phyloP scores from a whole-genome alignment of 805 yeast species.

The Kluyveromyces nonfermentans region DNA sequence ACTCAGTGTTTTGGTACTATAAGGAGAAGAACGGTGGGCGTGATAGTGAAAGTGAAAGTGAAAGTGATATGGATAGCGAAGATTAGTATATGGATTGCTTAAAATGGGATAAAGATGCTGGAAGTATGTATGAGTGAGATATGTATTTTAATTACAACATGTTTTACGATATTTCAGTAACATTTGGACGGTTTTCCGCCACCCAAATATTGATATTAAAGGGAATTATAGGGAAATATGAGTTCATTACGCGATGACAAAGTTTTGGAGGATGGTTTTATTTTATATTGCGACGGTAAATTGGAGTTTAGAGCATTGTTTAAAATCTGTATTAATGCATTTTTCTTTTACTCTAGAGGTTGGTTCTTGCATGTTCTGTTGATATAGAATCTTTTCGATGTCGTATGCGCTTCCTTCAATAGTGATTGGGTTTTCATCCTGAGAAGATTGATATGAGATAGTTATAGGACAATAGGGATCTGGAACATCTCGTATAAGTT shows the following conservation, averaged over 20 bases:
- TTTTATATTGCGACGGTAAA: background rate
- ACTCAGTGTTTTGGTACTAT: conserved; percentile 1
- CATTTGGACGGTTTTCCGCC: background rate
- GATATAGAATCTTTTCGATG: background rate
- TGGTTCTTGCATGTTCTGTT: background rate
- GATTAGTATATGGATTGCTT: background rate
- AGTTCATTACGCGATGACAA: background rate
- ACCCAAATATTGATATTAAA: no score
- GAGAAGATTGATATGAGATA: background rate
- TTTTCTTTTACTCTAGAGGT: no score
- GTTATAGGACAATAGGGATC: background rate
- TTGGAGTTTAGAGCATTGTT: background rate
- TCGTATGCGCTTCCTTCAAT: background rate
- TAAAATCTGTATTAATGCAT: no score
- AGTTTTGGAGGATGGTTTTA: no score
- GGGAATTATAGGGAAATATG: no score
- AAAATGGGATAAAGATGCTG: no score
- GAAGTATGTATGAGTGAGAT: background rate
- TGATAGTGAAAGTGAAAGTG: background rate
- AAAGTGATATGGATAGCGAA: background rate
- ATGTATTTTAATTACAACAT: no score
- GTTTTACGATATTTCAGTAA: background rate
- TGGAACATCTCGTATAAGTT: conserved; percentile 3
- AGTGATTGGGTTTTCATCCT: background rate
- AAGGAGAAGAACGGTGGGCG: background rate